Conservation (phyloP, 2,329 filamentous ascomycete genomes). For the Cladosporium colombiae region DNA sequence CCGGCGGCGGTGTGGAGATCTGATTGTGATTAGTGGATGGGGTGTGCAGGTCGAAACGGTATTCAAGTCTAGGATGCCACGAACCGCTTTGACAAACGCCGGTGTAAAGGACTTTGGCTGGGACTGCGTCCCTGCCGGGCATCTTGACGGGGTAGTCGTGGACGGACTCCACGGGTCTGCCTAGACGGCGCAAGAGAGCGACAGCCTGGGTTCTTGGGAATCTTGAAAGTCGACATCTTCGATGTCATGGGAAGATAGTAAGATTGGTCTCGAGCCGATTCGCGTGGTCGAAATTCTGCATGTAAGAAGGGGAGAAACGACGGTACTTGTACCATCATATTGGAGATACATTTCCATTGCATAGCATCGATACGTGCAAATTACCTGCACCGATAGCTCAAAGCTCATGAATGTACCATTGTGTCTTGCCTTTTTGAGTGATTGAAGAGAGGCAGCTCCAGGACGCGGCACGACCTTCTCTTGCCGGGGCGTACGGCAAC, state of each 20-base stretch:
- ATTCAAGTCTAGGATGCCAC: not conserved
- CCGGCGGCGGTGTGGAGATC: conserved; percentile 35
- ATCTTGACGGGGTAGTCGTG: conserved; percentile 45
- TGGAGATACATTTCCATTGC: not conserved
- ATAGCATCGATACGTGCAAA: not conserved
- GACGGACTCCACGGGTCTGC: conserved; percentile 44
- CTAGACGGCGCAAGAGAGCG: conserved; percentile 44
- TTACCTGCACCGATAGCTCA: not conserved
- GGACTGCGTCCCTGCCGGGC: conserved; percentile 44
- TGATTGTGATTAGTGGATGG: not conserved
- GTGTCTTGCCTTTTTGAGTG: not conserved
- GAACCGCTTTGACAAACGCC: conserved; percentile 46
- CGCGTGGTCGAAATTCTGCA: not conserved
- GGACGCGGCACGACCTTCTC: not conserved
- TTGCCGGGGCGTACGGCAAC: not conserved
- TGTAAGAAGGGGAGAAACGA: not conserved
- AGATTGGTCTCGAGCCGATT: not conserved
- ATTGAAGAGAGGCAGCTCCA: not conserved
- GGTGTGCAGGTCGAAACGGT: too few relatives aligned
- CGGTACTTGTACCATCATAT: not conserved
- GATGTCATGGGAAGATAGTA: not conserved
- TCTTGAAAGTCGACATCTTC: conserved; percentile 1
- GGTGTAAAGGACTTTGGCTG: conserved; percentile 48
- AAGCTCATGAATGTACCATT: not conserved
- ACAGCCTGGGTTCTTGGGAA: conserved; percentile 40